These are phyloP conservation scores for Earliella scabrosa DNA, from an alignment of 1,284 basidiomycete genomes.

Conservation along the genomic window DNA sequence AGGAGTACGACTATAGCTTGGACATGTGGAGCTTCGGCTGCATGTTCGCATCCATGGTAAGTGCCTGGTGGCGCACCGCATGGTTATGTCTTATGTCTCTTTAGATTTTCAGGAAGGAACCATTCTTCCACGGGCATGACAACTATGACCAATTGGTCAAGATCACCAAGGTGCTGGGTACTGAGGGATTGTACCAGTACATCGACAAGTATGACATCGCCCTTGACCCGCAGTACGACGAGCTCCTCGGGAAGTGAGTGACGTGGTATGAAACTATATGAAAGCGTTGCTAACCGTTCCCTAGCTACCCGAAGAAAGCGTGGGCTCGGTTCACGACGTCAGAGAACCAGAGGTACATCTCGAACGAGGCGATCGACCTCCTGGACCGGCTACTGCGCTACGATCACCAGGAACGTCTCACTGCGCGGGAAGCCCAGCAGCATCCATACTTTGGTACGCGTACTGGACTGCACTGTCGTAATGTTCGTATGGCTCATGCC, in stretches of 20 bases:
- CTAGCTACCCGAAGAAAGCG: conserved; percentile 89
- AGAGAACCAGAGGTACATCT: conserved; percentile 96
- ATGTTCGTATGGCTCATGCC: conserved; percentile 28
- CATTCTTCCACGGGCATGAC: conserved; percentile 99
- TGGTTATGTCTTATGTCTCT: background rate
- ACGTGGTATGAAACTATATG: conserved; percentile 6
- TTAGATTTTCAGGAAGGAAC: conserved; percentile 98
- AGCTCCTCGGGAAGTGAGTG: conserved; percentile 78
- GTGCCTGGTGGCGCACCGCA: conserved; percentile 22
- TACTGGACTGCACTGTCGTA: conserved; percentile 4
- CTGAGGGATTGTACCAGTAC: conserved; percentile 91
- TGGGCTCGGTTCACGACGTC: conserved; percentile 94
- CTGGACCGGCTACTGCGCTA: conserved; percentile 95
- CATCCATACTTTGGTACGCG: conserved; percentile 86
- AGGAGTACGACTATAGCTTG: conserved; percentile 95
- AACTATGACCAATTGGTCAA: conserved; percentile 99
- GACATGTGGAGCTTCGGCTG: conserved; percentile 99
- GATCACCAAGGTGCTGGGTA: conserved; percentile 97
- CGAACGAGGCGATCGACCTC: conserved; percentile 98
- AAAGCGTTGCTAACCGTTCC: conserved; percentile 8
- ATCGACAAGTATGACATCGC: conserved; percentile 95
- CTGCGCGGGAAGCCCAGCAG: conserved; percentile 88
- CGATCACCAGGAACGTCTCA: conserved; percentile 96
- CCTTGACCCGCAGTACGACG: conserved; percentile 89
- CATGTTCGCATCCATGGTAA: conserved; percentile 98